Conservation (phyloP, 2,329 filamentous ascomycete genomes). For the Colletotrichum karsti region DNA sequence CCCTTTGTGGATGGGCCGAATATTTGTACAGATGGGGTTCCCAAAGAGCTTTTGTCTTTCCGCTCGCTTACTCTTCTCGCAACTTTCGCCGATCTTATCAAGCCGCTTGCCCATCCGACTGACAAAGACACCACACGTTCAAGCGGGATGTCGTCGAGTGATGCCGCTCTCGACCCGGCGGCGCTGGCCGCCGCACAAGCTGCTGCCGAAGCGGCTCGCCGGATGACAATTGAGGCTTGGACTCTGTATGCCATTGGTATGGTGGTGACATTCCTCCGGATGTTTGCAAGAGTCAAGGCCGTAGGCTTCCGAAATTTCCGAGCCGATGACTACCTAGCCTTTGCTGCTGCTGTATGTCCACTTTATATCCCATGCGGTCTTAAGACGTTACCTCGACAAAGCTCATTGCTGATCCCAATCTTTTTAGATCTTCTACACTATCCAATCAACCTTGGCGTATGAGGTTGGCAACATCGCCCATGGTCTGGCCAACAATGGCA, state of each 20-base stretch:
- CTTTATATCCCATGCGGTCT: background rate
- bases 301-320: conserved; percentile 35
- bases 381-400: too few species aligned
- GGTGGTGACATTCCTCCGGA: conserved; percentile 36
- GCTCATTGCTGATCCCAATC: background rate
- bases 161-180: conserved; percentile 14
- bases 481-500: conserved; percentile 65
- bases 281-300: conserved; percentile 37
- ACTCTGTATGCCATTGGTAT: conserved; percentile 38
- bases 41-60: background rate
- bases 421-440: conserved; percentile 56
- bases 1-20: background rate
- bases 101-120: background rate
- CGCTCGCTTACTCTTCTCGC: background rate
- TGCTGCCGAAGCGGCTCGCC: conserved; percentile 31
- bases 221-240: conserved; percentile 35
- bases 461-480: conserved; percentile 55
- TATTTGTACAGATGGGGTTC: conserved; percentile 3
- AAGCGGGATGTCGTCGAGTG: conserved; percentile 1
- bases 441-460: conserved; percentile 59
- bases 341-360: conserved; percentile 29
- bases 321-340: conserved; percentile 40
- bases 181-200: conserved; percentile 33
- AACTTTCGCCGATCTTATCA: background rate
- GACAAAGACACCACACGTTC: background rate